These are phyloP conservation scores for Boletellus ananiceps DNA, from an alignment of 768 basidiomycete species.

Conservation along the genomic window DNA sequence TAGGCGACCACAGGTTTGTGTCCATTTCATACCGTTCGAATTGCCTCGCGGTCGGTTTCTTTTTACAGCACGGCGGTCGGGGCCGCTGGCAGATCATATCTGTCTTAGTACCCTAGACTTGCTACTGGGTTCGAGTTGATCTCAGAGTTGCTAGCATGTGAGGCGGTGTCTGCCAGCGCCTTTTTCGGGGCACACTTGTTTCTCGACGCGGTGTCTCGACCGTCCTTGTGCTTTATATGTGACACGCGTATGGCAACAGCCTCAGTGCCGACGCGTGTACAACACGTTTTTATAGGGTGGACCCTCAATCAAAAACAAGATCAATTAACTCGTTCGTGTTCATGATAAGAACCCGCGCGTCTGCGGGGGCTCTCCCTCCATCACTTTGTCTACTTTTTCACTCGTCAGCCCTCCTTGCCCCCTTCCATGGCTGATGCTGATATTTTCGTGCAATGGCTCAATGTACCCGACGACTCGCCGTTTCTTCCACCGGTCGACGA, in stretches of 20 bases:
- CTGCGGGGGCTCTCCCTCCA: slow-evolving; percentile 3
- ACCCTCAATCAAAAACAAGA: slow-evolving; percentile 32
- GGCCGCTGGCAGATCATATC: too few species aligned
- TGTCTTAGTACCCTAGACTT: too few species aligned
- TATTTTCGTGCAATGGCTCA: slow-evolving; percentile 14
- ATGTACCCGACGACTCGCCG: slow-evolving; percentile 12
- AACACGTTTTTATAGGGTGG: slow-evolving; percentile 36
- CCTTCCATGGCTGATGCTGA: slow-evolving; percentile 11
- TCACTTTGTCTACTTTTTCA: background rate
- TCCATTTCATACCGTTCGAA: background rate
- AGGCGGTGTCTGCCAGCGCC: background rate
- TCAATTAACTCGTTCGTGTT: slow-evolving; percentile 18
- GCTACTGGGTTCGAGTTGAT: background rate
- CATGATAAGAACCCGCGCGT: slow-evolving; percentile 30
- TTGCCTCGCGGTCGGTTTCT: background rate
- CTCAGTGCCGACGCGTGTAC: slow-evolving; percentile 27
- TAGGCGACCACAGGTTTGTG: slow-evolving; percentile 8
- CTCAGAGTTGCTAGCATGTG: too few species aligned
- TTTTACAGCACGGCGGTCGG: slow-evolving; percentile 9
- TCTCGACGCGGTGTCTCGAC: slow-evolving; percentile 21
- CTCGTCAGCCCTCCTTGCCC: background rate
- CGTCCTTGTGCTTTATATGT: slow-evolving; percentile 9
- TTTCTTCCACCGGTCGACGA: slow-evolving; percentile 24
- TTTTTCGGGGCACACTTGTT: slow-evolving; percentile 4
- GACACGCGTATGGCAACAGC: slow-evolving; percentile 27